These are phyloP conservation scores for Ophioceras dolichostomum DNA, from an alignment of 2,329 filamentous ascomycete genomes.

Conservation along the genomic window DNA sequence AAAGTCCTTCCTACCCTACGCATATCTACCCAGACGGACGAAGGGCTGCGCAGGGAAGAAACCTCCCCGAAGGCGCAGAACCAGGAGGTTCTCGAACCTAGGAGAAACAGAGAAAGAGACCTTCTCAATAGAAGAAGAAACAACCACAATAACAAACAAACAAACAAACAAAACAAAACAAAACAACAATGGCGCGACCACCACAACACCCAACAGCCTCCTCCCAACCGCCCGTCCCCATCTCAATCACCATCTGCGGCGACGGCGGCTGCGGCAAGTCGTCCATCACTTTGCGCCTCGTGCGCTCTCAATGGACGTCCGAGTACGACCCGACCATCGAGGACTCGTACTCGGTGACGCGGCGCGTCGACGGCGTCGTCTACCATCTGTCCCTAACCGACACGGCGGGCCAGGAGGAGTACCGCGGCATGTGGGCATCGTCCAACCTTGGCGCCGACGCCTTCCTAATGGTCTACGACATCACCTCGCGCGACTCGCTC, in stretches of 20 bases:
- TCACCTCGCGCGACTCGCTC: slow-evolving; percentile 58
- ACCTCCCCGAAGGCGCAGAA: too few relatives aligned
- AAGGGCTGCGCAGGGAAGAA: too few relatives aligned
- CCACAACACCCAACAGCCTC: slow-evolving; percentile 2
- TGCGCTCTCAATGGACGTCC: slow-evolving; percentile 72
- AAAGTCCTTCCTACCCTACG: too few relatives aligned
- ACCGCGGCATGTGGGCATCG: slow-evolving; percentile 74
- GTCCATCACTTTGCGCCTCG: slow-evolving; percentile 71
- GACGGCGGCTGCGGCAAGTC: slow-evolving; percentile 80
- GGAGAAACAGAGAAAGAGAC: too few relatives aligned
- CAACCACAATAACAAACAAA: too few relatives aligned
- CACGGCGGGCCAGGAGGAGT: slow-evolving; percentile 83
- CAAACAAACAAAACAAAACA: not conserved
- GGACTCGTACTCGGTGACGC: slow-evolving; percentile 76
- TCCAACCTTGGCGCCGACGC: slow-evolving; percentile 70
- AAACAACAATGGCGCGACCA: not conserved
- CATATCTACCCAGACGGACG: too few relatives aligned
- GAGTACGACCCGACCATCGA: slow-evolving; percentile 75
- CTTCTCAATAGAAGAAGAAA: too few relatives aligned
- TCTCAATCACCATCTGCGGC: slow-evolving; percentile 73
- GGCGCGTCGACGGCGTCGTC: slow-evolving; percentile 65
- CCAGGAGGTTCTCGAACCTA: too few relatives aligned
- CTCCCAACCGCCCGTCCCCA: slow-evolving; percentile 35
- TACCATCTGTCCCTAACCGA: slow-evolving; percentile 74
- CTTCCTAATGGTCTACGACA: slow-evolving; percentile 81